Base-by-base conservation (phyloP, 345 rosid species). In the Ricinus communis region DNA sequence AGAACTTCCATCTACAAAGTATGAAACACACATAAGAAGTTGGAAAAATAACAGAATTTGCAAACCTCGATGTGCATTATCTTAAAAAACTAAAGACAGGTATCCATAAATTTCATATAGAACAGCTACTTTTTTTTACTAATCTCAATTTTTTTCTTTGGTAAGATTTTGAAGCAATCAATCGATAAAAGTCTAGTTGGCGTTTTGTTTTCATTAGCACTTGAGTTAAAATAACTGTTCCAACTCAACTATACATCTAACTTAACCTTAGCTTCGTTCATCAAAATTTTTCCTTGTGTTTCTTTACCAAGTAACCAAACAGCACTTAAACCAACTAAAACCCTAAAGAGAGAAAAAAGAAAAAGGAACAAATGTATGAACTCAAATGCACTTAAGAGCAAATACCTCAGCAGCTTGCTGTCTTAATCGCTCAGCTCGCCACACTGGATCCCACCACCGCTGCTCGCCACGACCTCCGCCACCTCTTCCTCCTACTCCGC, bases 371-470 rank as follows among this genome's bases (percentile, higher is more conserved):
- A 19, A 18, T 7, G 9, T 15, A n/a, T n/a, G 19, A 66, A 50
- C 2, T 33, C 45, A 69, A 70, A 70, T 70, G 21, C 18, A 59
- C 19, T 33, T 52, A 14, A 53, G 19, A 16, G 66, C 52, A 19
- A 33, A 46, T 74, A 87, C 96, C 93, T 94, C 91, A 43, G 75
- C 91, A 0, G 87, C 90, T 76, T 88, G 71, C 76, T 90, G 90
- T 49, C 90, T 85, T 81, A 94, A 77, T 18, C 96, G 96, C 86
- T 91, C 96, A 7, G 96, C 98, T 62, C 97, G 89, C 98, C 98
- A 94, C 6, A 82, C 98, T 0, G 98, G 97, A 78, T 94, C 98
- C 98, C 98, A 94, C 97, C 96, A 94, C 21, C 98, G 87, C 82
- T 94, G 97, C 76, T 94, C 96, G 0, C 96, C 96, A n/a, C 96